Base-by-base conservation (phyloP, 1,284 basidiomycete species). In the Microbotryum intermedium region DNA sequence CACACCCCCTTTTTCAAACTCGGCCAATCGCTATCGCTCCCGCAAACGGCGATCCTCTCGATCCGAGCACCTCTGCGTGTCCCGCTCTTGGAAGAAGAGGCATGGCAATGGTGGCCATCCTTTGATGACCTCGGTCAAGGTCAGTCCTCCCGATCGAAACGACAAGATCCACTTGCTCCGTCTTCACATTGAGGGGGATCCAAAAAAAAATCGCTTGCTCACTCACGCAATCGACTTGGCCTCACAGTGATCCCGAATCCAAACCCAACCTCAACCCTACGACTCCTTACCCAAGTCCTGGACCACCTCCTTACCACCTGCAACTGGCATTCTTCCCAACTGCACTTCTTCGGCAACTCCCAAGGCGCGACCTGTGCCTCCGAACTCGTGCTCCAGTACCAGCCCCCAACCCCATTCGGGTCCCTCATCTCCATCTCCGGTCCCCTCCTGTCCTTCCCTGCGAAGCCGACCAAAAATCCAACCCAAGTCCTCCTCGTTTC, bases 331-430 rank as follows among this genome's bases (percentile, higher is more conserved):
- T 23, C 68, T 0, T 44, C 53, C 1, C 47, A 57, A 1, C 69
- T 77, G 5, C 75, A 77, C 60, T 43, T 75, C 1, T 74, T 77
- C 50, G 76, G 76, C 1, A 76, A 72, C 55, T 73, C 69, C 0
- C 76, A 77, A 62, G 76, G 76, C 20, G 76, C 70, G 8, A 69
- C 69, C 0, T 62, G 71, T 21, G 73, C 72, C 0, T 66, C 70
- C 2, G 75, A 77, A 51, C 60, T 74, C 2, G 60, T 70, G 3
- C 65, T 74, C 11, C 30, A 54, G 2, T 71, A 54, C 49, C n/a
- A n/a, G n/a, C n/a, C n/a, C 18, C 55, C 34, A 39, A 39, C 1
- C 49, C 55, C 1, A n/a, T 55, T 66, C 25, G 66, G 52, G 13
- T 56, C 55, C 3, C n/a, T 66, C 34, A 59, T 66, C 10, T 23